Evolutionary conservation across 1,139 yeast species (phyloP).

Genomic region (Blastobotrys apis): DNA sequence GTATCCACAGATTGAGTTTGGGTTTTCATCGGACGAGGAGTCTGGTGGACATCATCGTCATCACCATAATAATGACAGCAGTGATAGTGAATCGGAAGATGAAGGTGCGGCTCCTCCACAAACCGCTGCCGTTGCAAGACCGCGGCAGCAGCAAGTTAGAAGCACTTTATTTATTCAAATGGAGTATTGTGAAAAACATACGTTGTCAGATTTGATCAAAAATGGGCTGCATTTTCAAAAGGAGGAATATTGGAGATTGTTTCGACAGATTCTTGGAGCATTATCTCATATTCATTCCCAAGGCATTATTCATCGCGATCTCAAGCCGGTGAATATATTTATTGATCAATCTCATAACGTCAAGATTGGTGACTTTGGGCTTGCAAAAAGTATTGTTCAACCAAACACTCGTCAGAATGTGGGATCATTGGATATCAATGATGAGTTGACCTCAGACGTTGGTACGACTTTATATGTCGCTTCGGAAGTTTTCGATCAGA

Average conservation of each 20-base stretch:
- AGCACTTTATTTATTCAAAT: constrained; percentile 80
- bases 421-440: constrained; percentile 36
- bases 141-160: constrained; percentile 22
- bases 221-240: constrained; percentile 71
- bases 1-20: constrained; percentile 32
- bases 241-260: constrained; percentile 82
- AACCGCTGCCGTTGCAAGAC: neutral
- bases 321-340: constrained; percentile 93
- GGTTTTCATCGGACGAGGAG: constrained; percentile 22
- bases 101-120: constrained; percentile 7
- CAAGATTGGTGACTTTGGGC: constrained; percentile 95
- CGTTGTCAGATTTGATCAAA: constrained; percentile 74
- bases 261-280: constrained; percentile 87
- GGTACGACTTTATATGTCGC: constrained; percentile 95
- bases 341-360: constrained; percentile 85
- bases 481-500: constrained; percentile 61
- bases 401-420: constrained; percentile 32
- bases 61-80: constrained; percentile 15
- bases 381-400: constrained; percentile 57
- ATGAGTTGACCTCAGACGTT: constrained; percentile 83
- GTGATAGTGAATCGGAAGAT: constrained; percentile 13
- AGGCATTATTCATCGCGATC: constrained; percentile 92
- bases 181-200: constrained; percentile 97
- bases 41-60: constrained; percentile 12
- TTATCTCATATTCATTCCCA: constrained; percentile 86